Conservation (phyloP, 1,284 basidiomycete species). For the Cryptococcus sp. region DNA sequence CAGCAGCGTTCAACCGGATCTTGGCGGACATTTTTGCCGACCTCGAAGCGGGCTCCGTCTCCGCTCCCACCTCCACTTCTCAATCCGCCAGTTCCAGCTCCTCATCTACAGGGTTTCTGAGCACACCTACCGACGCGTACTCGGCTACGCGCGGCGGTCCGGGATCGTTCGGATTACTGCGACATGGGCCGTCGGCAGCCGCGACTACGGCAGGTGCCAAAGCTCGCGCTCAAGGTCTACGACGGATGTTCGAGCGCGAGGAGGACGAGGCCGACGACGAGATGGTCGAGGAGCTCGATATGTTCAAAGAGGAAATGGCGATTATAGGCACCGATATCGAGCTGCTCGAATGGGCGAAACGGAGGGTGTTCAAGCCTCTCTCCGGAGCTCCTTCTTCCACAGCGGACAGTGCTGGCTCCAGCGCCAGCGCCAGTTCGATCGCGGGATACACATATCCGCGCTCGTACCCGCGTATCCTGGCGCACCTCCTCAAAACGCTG, state of each 20-base stretch:
- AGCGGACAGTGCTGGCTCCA: neutral
- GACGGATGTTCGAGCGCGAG: conserved; percentile 16
- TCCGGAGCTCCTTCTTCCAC: conserved; percentile 29
- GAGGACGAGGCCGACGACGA: conserved; percentile 22
- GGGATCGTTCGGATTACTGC: neutral
- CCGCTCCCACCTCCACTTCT: neutral
- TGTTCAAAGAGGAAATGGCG: conserved; percentile 73
- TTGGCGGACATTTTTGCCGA: conserved; percentile 28
- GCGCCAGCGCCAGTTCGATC: neutral
- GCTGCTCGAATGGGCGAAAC: conserved; percentile 72
- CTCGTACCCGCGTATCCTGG: conserved; percentile 72
- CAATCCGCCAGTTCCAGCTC: neutral
- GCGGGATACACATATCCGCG: conserved; percentile 25
- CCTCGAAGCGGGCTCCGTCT: conserved; percentile 8
- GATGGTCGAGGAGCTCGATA: conserved; percentile 59
- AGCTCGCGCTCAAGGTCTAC: conserved; percentile 2
- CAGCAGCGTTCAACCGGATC: conserved; percentile 25
- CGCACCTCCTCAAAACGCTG: conserved; percentile 71
- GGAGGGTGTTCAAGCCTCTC: conserved; percentile 63
- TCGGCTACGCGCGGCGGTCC: conserved; percentile 3
- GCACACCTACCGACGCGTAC: conserved; percentile 11
- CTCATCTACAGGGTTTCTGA: neutral
- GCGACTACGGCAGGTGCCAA: neutral
- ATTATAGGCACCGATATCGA: conserved; percentile 68
- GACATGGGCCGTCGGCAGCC: too few relatives aligned